Evolutionary conservation across 495 filamentous ascomycete genomes (phyloP).

Genomic region (Penicillium waksmanii): DNA sequence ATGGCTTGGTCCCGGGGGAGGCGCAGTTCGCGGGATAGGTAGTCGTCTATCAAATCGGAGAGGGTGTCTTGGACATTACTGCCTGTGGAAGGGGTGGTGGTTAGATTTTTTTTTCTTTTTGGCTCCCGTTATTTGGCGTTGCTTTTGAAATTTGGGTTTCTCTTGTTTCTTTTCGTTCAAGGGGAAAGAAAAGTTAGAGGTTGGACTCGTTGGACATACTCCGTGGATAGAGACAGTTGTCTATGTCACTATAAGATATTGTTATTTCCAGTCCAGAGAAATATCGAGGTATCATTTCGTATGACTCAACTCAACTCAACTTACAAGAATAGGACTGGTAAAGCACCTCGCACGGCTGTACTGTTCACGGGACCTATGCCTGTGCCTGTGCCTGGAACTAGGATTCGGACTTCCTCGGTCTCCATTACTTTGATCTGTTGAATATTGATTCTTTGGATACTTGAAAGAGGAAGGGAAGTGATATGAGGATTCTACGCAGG

Average conservation of each 20-base stretch:
- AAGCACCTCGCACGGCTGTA: background rate
- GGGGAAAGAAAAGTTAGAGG: too few species aligned
- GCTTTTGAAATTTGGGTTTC: background rate
- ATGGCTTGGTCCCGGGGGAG: background rate
- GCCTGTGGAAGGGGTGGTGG: background rate
- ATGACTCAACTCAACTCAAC: background rate
- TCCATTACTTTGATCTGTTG: too few species aligned
- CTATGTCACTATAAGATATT: background rate
- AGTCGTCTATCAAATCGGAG: background rate
- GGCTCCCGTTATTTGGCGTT: background rate
- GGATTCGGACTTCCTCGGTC: background rate
- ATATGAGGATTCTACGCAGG: background rate
- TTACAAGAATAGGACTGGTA: conserved; percentile 2
- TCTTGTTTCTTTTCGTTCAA: too few species aligned
- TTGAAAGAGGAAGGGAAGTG: background rate
- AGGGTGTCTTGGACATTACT: conserved; percentile 3
- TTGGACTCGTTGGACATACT: background rate
- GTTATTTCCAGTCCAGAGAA: background rate
- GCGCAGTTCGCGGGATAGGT: background rate
- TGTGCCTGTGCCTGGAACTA: too few species aligned
- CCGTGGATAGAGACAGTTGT: conserved; percentile 5
- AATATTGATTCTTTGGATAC: background rate
- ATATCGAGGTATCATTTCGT: too few species aligned
- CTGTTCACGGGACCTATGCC: background rate
- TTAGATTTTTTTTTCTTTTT: background rate